Conservation (phyloP, 306 rosid species). For the Gleditsia sinensis region DNA sequence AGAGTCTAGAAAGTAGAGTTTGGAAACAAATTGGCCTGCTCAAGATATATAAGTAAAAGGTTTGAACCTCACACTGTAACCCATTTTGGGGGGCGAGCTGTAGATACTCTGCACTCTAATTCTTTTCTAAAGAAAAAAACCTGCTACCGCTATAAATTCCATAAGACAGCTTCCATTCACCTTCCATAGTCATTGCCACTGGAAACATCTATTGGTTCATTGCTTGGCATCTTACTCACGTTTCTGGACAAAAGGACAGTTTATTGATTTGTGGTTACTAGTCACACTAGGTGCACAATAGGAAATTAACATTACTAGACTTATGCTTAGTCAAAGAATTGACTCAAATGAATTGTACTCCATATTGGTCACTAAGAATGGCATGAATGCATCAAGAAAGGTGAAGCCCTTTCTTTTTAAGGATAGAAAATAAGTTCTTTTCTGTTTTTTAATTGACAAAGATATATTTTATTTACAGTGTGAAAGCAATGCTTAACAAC, state of each 20-base stretch:
- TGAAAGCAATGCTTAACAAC: no score
- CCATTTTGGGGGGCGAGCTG: neutral
- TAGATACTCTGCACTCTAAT: conserved; percentile 4
- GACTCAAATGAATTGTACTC: neutral
- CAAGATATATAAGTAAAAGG: conserved; percentile 21
- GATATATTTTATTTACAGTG: no score
- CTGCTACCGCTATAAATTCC: conserved; percentile 5
- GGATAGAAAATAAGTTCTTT: neutral
- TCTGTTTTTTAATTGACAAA: neutral
- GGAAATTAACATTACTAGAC: neutral
- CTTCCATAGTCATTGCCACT: conserved; percentile 39
- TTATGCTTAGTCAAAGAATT: conserved; percentile 12
- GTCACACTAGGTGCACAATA: neutral
- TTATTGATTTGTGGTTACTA: neutral
- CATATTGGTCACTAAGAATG: neutral
- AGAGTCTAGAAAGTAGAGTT: conserved; percentile 26
- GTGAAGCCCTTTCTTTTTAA: neutral
- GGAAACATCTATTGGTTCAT: conserved; percentile 27
- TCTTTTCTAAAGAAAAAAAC: conserved; percentile 20
- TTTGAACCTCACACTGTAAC: conserved; percentile 2
- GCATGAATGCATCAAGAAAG: neutral
- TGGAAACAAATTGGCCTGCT: conserved; percentile 32
- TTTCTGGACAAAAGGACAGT: neutral
- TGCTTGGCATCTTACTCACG: conserved; percentile 31
- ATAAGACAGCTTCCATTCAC: conserved; percentile 37